Evolutionary conservation across 805 yeast genomes (phyloP), one percentile per base, ranked within the genome.

Genomic region (Metschnikowia anglica): DNA sequence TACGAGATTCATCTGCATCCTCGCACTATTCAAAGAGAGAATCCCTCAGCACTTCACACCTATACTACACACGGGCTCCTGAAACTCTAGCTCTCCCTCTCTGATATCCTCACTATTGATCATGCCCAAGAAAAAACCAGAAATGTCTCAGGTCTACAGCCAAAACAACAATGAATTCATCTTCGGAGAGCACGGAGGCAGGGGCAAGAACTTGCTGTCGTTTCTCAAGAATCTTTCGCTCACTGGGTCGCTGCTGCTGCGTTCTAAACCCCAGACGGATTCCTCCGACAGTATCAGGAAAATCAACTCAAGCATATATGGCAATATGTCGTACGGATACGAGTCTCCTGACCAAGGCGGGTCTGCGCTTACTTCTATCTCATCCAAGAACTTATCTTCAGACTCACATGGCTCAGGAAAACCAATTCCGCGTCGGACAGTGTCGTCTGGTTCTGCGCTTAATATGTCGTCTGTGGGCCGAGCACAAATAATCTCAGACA

Each of bases 111-210:
- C n/a, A n/a, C n/a, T n/a, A n/a, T n/a, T n/a, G 11, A 28, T 11
- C 41, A 70, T 70, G 75, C 70, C 70, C 32, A 68, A 66, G 53
- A 67, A 66, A 59, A 67, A 63, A 37, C 73, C 53, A 39, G 76
- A 70, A 47, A 71, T 71, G 76, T 59, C 73, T 11, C 76, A 70
- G 58, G 65, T 68, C 19, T 68, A 69, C 52, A 52, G 47, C 42
- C 57, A 55, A 36, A 44, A 64, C 43, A 63, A 60, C 53, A 76
- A 77, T 48, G 88, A 83, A 57, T 83, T 80, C 53, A 66, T 81
- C 13, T 83, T 83, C 51, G 83, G 82, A 18, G 86, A 82, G 52
- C 72, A 74, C 30, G 88, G 88, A 15, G 88, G 88, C 11, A 70
- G 74, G 34, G 88, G 88, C 2, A 79, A 79, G 43, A 71, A 79